These are phyloP conservation scores for Orbilia brochopaga DNA, from an alignment of 2,329 filamentous ascomycete species.

Conservation along the genomic window DNA sequence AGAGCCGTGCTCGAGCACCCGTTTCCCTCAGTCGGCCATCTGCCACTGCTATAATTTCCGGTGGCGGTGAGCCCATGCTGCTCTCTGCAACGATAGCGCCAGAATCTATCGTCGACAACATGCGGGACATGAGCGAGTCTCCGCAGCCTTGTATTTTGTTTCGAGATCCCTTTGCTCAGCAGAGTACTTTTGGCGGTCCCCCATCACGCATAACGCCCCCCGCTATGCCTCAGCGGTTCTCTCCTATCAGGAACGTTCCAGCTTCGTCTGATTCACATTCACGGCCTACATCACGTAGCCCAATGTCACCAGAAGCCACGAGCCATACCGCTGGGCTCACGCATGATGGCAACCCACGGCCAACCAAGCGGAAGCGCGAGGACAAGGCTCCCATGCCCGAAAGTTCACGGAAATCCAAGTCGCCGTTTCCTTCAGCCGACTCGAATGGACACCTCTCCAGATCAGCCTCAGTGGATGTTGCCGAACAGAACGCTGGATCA, in stretches of 20 bases:
- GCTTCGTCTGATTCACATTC: constrained; percentile 14
- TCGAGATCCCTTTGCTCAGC: constrained; percentile 26
- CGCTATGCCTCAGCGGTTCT: constrained; percentile 23
- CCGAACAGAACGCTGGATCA: constrained; percentile 1
- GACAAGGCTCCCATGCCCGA: constrained; percentile 18
- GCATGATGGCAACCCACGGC: constrained; percentile 18
- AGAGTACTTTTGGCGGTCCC: constrained; percentile 3
- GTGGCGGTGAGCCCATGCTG: constrained; percentile 9
- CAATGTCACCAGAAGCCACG: constrained; percentile 10
- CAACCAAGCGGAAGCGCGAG: constrained; percentile 30
- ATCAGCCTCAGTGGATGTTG: constrained; percentile 16
- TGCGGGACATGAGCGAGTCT: constrained; percentile 26
- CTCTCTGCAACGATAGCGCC: constrained; percentile 12
- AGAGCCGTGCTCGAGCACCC: constrained; percentile 19
- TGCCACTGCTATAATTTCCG: constrained; percentile 9
- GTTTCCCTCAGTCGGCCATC: constrained; percentile 9
- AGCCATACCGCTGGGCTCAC: background rate
- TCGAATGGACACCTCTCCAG: constrained; percentile 33
- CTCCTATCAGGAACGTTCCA: constrained; percentile 29
- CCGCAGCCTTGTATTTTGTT: constrained; percentile 21
- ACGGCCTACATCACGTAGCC: constrained; percentile 28
- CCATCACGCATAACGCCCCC: constrained; percentile 10
- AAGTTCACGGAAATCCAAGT: constrained; percentile 23
- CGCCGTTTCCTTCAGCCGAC: constrained; percentile 24
- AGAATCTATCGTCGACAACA: constrained; percentile 12